Percentiles rank a stretch among this genome's conserved stretches.
These are phyloP conservation scores for Candida vaughaniae DNA, from an alignment of 805 yeast species.

Conservation along the genomic window DNA sequence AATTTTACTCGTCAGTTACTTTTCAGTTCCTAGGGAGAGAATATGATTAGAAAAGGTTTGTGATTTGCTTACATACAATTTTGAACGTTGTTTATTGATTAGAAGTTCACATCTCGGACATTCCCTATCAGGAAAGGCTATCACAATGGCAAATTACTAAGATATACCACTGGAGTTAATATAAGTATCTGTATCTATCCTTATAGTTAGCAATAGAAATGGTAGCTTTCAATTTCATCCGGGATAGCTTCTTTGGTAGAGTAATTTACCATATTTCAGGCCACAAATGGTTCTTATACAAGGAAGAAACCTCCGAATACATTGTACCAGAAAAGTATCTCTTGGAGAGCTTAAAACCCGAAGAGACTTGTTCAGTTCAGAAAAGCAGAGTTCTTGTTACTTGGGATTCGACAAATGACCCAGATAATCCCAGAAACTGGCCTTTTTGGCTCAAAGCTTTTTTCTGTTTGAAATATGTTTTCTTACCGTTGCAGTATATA, in stretches of 20 bases:
- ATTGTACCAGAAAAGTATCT: conserved; percentile 49
- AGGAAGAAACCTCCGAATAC: conserved; percentile 29
- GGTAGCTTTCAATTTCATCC: too few species aligned
- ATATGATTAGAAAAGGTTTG: too few species aligned
- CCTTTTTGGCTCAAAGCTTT: conserved; percentile 36
- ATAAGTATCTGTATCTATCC: too few species aligned
- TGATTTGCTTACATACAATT: too few species aligned
- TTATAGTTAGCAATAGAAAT: too few species aligned
- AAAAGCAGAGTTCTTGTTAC: conserved; percentile 2
- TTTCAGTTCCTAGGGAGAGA: too few species aligned
- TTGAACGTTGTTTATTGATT: too few species aligned
- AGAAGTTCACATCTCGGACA: too few species aligned
- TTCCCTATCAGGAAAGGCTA: too few species aligned
- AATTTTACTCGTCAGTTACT: too few species aligned
- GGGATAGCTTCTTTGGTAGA: conserved; percentile 20
- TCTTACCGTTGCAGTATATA: conserved; percentile 39
- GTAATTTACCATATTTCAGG: conserved; percentile 24
- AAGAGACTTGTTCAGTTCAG: conserved; percentile 6
- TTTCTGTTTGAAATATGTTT: conserved; percentile 24
- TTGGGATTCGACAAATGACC: conserved; percentile 35
- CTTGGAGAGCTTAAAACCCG: conserved; percentile 45
- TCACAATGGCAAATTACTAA: too few species aligned
- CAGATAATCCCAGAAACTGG: conserved; percentile 61
- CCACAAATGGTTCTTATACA: conserved; percentile 20
- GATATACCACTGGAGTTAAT: too few species aligned